Percentiles rank a stretch among this genome's conserved stretches.
These are phyloP conservation scores for Colletotrichum camelliae DNA, from an alignment of 2,329 filamentous ascomycete species.

Conservation along the genomic window DNA sequence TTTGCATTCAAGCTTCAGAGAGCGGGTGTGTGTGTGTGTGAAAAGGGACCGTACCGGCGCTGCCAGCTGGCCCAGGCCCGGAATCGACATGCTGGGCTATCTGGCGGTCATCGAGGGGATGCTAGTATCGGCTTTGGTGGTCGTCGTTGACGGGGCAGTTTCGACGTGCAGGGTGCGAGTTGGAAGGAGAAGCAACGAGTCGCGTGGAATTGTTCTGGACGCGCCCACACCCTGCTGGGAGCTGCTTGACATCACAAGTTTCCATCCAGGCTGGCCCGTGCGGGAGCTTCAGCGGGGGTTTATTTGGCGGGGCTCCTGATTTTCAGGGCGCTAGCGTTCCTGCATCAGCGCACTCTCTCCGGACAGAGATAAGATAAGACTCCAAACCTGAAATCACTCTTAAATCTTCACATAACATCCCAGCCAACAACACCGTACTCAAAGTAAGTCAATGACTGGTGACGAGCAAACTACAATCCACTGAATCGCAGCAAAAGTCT, in stretches of 20 bases:
- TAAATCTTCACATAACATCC: background rate
- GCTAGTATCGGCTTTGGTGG: background rate
- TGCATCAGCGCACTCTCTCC: background rate
- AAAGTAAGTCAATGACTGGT: background rate
- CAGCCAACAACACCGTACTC: background rate
- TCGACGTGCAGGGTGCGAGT: background rate
- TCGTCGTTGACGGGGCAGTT: background rate
- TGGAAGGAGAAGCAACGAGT: background rate
- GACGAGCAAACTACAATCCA: background rate
- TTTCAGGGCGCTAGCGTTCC: background rate
- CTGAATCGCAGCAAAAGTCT: background rate
- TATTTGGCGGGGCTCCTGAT: conserved; percentile 5
- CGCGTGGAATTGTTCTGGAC: conserved; percentile 1
- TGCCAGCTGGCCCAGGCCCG: conserved; percentile 73
- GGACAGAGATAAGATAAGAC: background rate
- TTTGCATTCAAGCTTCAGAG: background rate
- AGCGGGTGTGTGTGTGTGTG: background rate
- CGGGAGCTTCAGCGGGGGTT: conserved; percentile 8
- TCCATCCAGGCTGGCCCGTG: background rate
- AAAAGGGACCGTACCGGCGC: conserved; percentile 52
- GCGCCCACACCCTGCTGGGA: background rate
- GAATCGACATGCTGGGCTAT: conserved; percentile 67
- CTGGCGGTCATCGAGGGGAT: background rate
- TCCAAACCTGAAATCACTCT: background rate
- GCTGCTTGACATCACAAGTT: conserved; percentile 14